Evolutionary conservation across 2,329 filamentous ascomycete genomes (phyloP), one percentile per base, ranked within the genome.

Genomic region (Claviceps spartinae): DNA sequence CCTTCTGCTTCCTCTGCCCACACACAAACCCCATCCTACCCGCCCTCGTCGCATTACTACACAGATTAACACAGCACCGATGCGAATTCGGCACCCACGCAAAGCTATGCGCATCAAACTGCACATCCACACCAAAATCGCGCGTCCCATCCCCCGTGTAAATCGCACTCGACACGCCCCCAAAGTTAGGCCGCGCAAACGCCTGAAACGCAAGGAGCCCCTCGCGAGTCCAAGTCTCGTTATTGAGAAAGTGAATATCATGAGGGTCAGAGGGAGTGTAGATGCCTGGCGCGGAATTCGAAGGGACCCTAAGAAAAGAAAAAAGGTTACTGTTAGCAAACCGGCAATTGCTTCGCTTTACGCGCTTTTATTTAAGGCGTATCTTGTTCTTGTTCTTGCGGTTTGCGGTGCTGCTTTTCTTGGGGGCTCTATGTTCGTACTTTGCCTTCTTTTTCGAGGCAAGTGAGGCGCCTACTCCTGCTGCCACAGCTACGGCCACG

Each of bases 1-100:
- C 18, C 13, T 7, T 13, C 38, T 47, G 6, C 30, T 47, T 51
- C 20, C 3, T 40, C 18, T 18, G 30, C 6, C 20, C n/a, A 20
- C 50, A 51, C 13, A 36, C 14, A 14, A 40, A 51, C 14, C 43
- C 43, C 18, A 51, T 30, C 8, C 37, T 24, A 34, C 50, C 43
- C 36, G 45, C 3, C 4, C 18, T 42, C 11, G 50, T 51, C 22
- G 9, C 38, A n/a, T 51, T 51, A 13, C 42, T 37, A 26, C 50
- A 51, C 34, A 51, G 24, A 18, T 51, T 51, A 20, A 51, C n/a
- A 26, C 50, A 51, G 50, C 50, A 51, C n/a, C n/a, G 30, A 13
- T 47, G 36, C 22, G 34, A 30, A 24, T 47, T 47, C 14, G 50
- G 50, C 22, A 51, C 42, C 50, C 50, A 51, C 9, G 38, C 38